Base-by-base conservation (phyloP, 1,284 basidiomycete species). In the Sporisorium scitamineum region DNA sequence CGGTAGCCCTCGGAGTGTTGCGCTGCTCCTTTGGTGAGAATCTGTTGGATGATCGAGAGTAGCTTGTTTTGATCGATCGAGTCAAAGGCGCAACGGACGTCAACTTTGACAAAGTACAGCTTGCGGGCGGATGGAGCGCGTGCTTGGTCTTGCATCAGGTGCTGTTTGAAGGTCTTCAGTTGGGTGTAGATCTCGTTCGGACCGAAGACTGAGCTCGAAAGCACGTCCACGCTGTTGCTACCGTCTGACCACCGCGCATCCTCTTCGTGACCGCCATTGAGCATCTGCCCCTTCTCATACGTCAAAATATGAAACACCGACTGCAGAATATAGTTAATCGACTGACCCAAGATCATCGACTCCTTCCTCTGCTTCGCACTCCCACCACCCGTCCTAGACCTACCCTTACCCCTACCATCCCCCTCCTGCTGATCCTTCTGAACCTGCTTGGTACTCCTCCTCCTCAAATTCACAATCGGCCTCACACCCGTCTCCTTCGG, bases 41-140 rank as follows among this genome's bases (percentile, higher is more conserved):
- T 82, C 1, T 90, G 86, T 24, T 89, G 88, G 41, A 98, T 86
- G 31, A 99, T 94, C 37, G 89, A 87, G 16, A 99, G 86, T 52
- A 99, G 86, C 80, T 92, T 95, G 24, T 89, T 88, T 84, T 99
- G 97, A 47, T 95, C 91, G 72, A 99, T 98, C 0, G 93, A 94
- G 86, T 99, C 97, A 87, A 98, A 99, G 70, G 95, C 97, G 1
- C 94, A 92, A 69, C 92, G 91, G 16, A 99, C 94, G 82, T 99
- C 97, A 31, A 97, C 90, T 85, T 99, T 99, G 69, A 95, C 94
- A 81, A 99, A 96, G 85, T 95, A 98, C n/a, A 76, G 55, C 76
- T 53, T 63, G 26, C 31, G 34, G 57, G 32, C 3, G 8, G 13
- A n/a, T n/a, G 41, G 41, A n/a, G 47, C 57, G 9, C 42, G 60